Percentiles rank a stretch among this genome's conserved stretches.
phyloP scores from a whole-genome alignment of 192 early-diverging fungal genomes.

The Cetraspora pellucida region DNA sequence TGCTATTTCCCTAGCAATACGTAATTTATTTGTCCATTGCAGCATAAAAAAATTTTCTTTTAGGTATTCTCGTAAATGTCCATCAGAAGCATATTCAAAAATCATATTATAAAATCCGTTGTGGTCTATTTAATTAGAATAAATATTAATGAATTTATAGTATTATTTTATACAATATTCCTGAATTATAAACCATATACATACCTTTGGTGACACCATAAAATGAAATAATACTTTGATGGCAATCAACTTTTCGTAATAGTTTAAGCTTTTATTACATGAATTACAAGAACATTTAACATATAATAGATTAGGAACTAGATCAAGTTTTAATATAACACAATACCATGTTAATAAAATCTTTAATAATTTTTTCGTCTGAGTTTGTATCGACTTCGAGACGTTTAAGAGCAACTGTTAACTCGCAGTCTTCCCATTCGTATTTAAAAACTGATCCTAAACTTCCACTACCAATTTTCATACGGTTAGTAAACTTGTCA shows the following conservation, averaged over 20 bases:
- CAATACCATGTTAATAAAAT: not conserved
- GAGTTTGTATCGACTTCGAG: not conserved
- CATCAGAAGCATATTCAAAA: constrained; percentile 36
- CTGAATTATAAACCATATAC: too few species aligned
- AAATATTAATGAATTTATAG: not conserved
- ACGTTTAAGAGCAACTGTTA: not conserved
- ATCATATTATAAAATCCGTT: not conserved
- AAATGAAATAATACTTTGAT: too few species aligned
- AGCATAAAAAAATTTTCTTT: constrained; percentile 39
- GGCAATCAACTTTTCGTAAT: too few species aligned
- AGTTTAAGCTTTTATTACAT: too few species aligned
- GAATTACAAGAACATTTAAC: too few species aligned
- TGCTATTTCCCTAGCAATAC: constrained; percentile 40
- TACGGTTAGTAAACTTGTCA: not conserved
- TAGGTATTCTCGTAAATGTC: constrained; percentile 41
- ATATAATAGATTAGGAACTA: not conserved
- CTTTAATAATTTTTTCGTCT: not conserved
- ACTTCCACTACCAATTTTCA: not conserved
- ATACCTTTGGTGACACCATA: too few species aligned
- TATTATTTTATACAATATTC: too few species aligned
- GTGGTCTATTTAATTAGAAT: not conserved
- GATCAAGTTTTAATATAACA: not conserved
- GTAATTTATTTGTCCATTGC: constrained; percentile 41
- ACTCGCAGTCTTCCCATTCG: not conserved
- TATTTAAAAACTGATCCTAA: not conserved